A percentile compares a stretch with the other conserved stretches of the same genome.
Evolutionary conservation across 1,284 basidiomycete genomes (phyloP).

Genomic region (Leccinum subrobustum): DNA sequence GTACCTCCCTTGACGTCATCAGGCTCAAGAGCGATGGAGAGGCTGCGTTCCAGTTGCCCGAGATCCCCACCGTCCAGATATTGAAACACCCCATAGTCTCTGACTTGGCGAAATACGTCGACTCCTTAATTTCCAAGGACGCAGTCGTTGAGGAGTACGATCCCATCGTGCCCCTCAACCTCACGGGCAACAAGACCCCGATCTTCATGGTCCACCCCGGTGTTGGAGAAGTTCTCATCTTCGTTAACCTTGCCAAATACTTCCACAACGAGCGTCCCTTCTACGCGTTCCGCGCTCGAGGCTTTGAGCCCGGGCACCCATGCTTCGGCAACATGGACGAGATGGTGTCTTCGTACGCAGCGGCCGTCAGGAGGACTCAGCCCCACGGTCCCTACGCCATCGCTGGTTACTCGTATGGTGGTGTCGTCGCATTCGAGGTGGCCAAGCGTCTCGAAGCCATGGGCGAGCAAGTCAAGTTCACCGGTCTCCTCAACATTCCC

Average conservation of each 20-base stretch:
- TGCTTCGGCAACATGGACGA: conserved; percentile 41
- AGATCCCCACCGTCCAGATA: conserved; percentile 43
- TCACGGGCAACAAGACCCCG: conserved; percentile 41
- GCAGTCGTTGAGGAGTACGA: conserved; percentile 28
- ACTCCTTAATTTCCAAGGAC: conserved; percentile 23
- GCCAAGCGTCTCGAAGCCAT: conserved; percentile 39
- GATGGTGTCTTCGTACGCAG: conserved; percentile 42
- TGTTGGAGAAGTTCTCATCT: conserved; percentile 39
- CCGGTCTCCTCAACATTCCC: conserved; percentile 44
- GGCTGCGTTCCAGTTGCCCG: conserved; percentile 33
- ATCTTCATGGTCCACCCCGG: conserved; percentile 41
- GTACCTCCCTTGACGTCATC: conserved; percentile 34
- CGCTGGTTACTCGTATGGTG: conserved; percentile 51
- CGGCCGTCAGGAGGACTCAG: conserved; percentile 37
- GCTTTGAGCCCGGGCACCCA: conserved; percentile 40
- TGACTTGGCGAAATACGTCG: conserved; percentile 31
- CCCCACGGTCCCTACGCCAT: conserved; percentile 45
- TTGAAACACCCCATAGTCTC: conserved; percentile 41
- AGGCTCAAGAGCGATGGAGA: conserved; percentile 37
- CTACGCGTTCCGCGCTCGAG: conserved; percentile 44
- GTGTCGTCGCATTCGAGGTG: conserved; percentile 47
- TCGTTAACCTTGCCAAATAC: conserved; percentile 43
- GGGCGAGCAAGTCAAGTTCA: conserved; percentile 40
- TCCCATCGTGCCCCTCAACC: conserved; percentile 38
- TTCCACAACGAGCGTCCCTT: conserved; percentile 42